Evolutionary conservation across 1,139 yeast genomes (phyloP), one percentile per base, ranked within the genome.

Genomic region (Scheffersomyces lignicola): DNA sequence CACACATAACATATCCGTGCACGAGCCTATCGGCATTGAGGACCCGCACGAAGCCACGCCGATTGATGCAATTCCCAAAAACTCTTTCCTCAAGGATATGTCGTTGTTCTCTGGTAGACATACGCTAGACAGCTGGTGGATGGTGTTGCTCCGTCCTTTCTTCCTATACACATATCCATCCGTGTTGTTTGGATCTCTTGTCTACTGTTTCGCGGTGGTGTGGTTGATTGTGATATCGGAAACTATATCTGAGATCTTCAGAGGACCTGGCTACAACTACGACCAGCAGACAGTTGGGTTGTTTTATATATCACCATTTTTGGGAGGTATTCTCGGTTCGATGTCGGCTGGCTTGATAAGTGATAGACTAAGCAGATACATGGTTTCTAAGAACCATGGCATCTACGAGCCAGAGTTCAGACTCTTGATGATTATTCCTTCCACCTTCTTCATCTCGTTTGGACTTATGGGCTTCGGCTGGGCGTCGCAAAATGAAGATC

Each of bases 381-480:
- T 66, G 36, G 67, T 71, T 9, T 39, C 48, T 13, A 56, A 55
- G 29, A 79, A 79, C 42, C 52, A 64, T 23, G 84, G 84, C 2
- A 55, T 75, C 10, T 79, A 78, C 52, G 85, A 79, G 56, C 84
- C 85, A 2, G 85, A 79, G 50, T 78, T 72, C 48, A 63, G 85
- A 30, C 58, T 79, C 27, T 39, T 77, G 13, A 76, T 78, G 83
- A 58, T 76, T 22, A 34, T 73, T 5, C 81, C 82, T 1, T 45
- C 80, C 6, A 49, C 80, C 1, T 59, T 75, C 15, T 52, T 74
- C 27, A 63, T 73, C 30, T 43, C 54, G n/a, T 44, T 63, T 32
- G 85, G 84, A 2, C 58, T 78, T 34, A 70, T 78, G 65, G 84
- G 83, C 2, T 79, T 74, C 48, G 85, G 85, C 2, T 78, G 83